Evolutionary conservation across 2,329 filamentous ascomycete genomes (phyloP), one percentile per base, ranked within the genome.

Genomic region (Tolypocladium inflatum): DNA sequence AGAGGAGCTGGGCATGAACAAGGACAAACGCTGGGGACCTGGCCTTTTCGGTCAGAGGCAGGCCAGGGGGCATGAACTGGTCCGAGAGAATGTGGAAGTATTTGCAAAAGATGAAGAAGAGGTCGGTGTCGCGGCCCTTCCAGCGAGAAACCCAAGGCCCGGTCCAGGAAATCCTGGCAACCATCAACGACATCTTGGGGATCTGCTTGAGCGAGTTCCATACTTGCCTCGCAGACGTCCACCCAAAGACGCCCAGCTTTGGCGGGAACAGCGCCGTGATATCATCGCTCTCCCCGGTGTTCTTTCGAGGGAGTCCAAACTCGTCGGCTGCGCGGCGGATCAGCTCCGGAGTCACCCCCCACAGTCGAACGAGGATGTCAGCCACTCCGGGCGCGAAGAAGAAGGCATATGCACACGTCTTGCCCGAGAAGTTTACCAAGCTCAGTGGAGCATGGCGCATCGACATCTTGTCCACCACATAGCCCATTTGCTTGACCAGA

Each of bases 21-120:
- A 92, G 79, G 23, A 93, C 81, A 66, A 95, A 84, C 0, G 86
- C 91, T 6, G 92, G 92, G 1, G 88, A 85, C 54, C 88, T 78
- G 6, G 80, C 81, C 65, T 82, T 84, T 58, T 84, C 80, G 0
- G 73, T 65, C 19, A 84, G 70, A 2, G 82, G 76, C 37, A 85
- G 67, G 4, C 75, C 76, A 0, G 73, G 65, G 0, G 87, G 85
- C 64, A 89, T 77, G 63, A 89, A 88, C 60, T 94, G 89, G 45
- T 89, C 84, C 4, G 87, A 80, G 3, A 97, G 78, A 23, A 93
- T 81, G 70, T 93, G 89, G 65, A 89, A 95, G 69, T 94, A 87
- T 72, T 96, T 96, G 74, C 86, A 84, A 67, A 97, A 97, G 51
- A 95, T 88, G 73, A 93, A 96, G 69, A 96, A 90, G 39, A 97